Conservation (phyloP, 495 filamentous ascomycete genomes). For the Hyaloscypha finlandica region DNA sequence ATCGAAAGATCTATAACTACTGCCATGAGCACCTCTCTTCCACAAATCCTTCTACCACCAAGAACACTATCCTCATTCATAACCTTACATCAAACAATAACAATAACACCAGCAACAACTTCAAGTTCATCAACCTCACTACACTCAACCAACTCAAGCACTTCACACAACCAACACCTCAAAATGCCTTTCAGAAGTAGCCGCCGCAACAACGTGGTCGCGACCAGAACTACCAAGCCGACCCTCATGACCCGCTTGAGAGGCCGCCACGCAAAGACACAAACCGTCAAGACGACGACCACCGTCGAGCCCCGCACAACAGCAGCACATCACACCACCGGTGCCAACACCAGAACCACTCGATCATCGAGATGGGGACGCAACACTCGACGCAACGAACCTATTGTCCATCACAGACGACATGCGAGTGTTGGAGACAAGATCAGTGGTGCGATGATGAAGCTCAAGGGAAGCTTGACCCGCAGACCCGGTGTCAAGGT, state of each 20-base stretch:
- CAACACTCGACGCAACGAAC: slow-evolving; percentile 10
- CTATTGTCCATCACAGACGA: slow-evolving; percentile 56
- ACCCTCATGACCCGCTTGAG: slow-evolving; percentile 35
- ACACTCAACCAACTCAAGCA: not conserved
- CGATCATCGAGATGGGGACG: slow-evolving; percentile 26
- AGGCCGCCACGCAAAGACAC: slow-evolving; percentile 35
- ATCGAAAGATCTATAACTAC: slow-evolving; percentile 7
- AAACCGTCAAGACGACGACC: slow-evolving; percentile 40
- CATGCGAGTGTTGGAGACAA: slow-evolving; percentile 65
- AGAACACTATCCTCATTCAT: slow-evolving; percentile 12
- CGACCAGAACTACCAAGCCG: slow-evolving; percentile 29
- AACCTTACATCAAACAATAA: slow-evolving; percentile 5
- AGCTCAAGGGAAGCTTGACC: slow-evolving; percentile 63
- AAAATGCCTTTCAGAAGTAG: slow-evolving; percentile 18
- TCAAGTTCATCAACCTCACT: not conserved
- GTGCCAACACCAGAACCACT: slow-evolving; percentile 4
- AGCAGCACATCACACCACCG: slow-evolving; percentile 13
- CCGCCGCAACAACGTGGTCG: slow-evolving; percentile 24
- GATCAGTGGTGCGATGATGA: slow-evolving; percentile 67
- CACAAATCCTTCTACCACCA: slow-evolving; percentile 8
- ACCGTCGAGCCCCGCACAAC: slow-evolving; percentile 35
- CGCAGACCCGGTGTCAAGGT: slow-evolving; percentile 63
- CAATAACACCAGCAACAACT: not conserved
- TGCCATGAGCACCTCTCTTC: slow-evolving; percentile 10
- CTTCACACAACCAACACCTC: slow-evolving; percentile 14